Evolutionary conservation across 1,284 basidiomycete genomes (phyloP), one percentile per base, ranked within the genome.

Genomic region (Papiliotrema laurentii): DNA sequence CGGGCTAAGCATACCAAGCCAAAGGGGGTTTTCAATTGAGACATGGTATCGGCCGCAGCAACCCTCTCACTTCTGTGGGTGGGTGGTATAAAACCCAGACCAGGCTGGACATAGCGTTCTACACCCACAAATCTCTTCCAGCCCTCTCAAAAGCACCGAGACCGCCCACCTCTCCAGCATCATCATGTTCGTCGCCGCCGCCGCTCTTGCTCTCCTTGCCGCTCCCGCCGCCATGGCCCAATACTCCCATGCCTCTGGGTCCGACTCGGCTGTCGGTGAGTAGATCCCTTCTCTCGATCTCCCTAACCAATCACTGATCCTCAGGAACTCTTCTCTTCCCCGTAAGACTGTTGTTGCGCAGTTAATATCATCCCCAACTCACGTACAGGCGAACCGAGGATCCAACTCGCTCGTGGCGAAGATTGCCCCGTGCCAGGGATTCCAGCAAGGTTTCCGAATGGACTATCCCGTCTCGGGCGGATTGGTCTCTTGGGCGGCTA

Each of bases 151-250:
- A 31, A 16, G 16, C 30, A n/a, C n/a, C n/a, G n/a, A n/a, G n/a
- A n/a, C n/a, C n/a, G n/a, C n/a, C n/a, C n/a, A n/a, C 30, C 30
- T 9, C 30, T 31, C 16, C 10, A 31, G 30, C 30, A n/a, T 14
- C 36, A 37, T 11, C 10, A 41, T 41, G 39, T 10, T 41, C 39
- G 16, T 31, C 21, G 30, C 30, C 7, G 25, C 42, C 22, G 34
- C n/a, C 35, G 21, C 22, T 9, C n/a, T 19, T 25, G 41, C n/a
- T 26, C 14, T 30, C 45, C 22, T 40, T 22, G 77, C 78, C 14
- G 72, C 72, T 14, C 50, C 75, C 0, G 75, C 75, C 21, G 47
- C 73, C 18, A 59, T 76, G 9, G 63, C 69, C 4, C 65, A 74
- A 49, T n/a, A 75, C 77, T 1, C 48, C 76, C 25, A 54, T 64